Evolutionary conservation across 164 flowering plant species (phyloP), one percentile per base, ranked within the genome.

Genomic region (Aristolochia californica): DNA sequence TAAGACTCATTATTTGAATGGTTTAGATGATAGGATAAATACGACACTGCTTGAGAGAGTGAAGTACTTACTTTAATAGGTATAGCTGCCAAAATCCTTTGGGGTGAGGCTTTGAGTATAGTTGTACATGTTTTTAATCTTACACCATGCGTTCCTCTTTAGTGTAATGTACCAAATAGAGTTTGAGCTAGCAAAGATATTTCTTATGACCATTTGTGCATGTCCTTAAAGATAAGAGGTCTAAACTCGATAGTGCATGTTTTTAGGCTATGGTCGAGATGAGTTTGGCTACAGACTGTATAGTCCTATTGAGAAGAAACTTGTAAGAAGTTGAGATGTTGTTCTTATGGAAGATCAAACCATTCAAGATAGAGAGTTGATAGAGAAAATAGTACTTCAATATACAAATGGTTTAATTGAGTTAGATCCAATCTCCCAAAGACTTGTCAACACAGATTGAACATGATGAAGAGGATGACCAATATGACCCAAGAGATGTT

Each of bases 151-250:
- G 45, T 43, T 43, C 45, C 45, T 9, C 15, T 43, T 8, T 9
- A 15, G 9, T 43, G 9, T 43, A 15, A 43, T 9, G 45, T 43
- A 8, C 45, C 45, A 15, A 15, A 43, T 43, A 43, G 45, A 26
- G 34, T 54, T 22, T 54, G 57, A 30, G 9, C 26, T 1, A 30
- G 34, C 1, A 54, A 23, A 5, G 57, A 54, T 21, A 5, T 26
- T 22, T 54, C n/a, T n/a, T n/a, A n/a, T n/a, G n/a, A n/a, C n/a
- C n/a, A n/a, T 54, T 18, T 54, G 57, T 54, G 26, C 57, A 54
- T 26, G 25, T 54, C 12, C 57, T 30, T 1, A 54, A 54, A 26
- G 57, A 54, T 27, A 18, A 54, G 38, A 22, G 57, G 4, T 54
- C 57, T 12, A 54, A 54, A 18, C 45, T 43, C 45, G n/a, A n/a